Evolutionary conservation across 768 basidiomycete genomes (phyloP), one percentile per base, ranked within the genome.

Genomic region (Boletus subparvulus): DNA sequence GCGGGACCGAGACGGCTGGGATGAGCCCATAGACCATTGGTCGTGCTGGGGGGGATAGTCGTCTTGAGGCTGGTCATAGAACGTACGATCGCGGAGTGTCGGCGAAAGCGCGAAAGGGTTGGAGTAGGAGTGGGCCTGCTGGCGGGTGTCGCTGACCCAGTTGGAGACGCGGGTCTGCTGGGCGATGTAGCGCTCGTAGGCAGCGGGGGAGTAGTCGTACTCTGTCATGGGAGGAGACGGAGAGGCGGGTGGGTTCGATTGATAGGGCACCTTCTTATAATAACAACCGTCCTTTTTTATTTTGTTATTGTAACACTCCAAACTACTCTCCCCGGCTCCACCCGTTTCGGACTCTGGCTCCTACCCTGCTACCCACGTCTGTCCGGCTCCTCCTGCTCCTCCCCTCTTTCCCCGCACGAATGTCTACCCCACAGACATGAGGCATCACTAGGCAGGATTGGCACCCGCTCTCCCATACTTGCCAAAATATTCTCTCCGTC

Each of bases 171-270:
- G 74, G 55, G 71, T 30, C 65, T 80, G 81, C n/a, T 77, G 81
- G 28, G 71, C 74, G 50, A 79, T 32, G 63, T 79, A 73, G 11
- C 73, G 76, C 51, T 82, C 74, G 61, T 77, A 72, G 30, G 81
- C 82, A 63, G 79, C 81, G 19, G 81, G 81, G 51, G 82, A 83
- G 68, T 74, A 83, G 71, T 83, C 83, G 78, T 84, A 84, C 67
- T 84, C 82, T 30, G 82, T 83, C 82, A 84, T 84, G 59, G 51
- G 58, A 24, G 30, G 32, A 10, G 52, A 50, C 54, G 54, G 67
- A 49, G 35, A 46, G 52, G 41, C 41, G 41, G 53, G 46, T 52
- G 33, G 47, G 26, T 17, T 30, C 14, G 35, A 39, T 54, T 66
- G 61, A 61, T 69, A 66, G 58, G 41, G 44, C 50, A 9, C 47